Conservation (phyloP, 2,329 filamentous ascomycete species). For the Mollisia scopiformis region DNA sequence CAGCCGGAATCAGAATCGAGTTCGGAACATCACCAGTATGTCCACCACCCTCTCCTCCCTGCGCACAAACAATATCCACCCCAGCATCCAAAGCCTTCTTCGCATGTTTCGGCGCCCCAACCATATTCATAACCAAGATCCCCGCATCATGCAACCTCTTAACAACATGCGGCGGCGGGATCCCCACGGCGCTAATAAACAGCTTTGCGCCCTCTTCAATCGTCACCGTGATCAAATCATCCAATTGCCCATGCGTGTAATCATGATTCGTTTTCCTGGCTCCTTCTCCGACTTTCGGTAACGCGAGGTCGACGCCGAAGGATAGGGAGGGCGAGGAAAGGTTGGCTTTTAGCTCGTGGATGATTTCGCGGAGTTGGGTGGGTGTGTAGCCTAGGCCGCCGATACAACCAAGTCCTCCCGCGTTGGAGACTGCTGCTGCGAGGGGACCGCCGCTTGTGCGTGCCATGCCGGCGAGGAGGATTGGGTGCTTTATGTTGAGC, state of each 20-base stretch:
- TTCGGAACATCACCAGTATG: constrained; percentile 89
- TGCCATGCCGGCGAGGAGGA: constrained; percentile 94
- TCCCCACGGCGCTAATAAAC: constrained; percentile 87
- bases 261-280: constrained; percentile 94
- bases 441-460: constrained; percentile 77
- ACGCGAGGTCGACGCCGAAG: constrained; percentile 89
- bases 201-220: constrained; percentile 82
- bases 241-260: constrained; percentile 87
- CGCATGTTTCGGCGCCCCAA: constrained; percentile 89
- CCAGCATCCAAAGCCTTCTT: constrained; percentile 84
- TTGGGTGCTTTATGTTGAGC: constrained; percentile 82
- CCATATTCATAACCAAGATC: constrained; percentile 96
- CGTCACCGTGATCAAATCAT: constrained; percentile 84
- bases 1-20: constrained; percentile 83
- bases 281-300: constrained; percentile 83
- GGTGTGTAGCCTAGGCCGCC: constrained; percentile 75
- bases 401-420: constrained; percentile 76
- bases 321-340: constrained; percentile 70
- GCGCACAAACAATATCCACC: constrained; percentile 88
- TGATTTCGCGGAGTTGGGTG: constrained; percentile 74
- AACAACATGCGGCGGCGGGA: constrained; percentile 76
- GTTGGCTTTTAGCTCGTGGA: constrained; percentile 82
- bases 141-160: constrained; percentile 77
- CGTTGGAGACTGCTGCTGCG: constrained; percentile 81
- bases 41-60: constrained; percentile 91